These are phyloP conservation scores for Colletotrichum somersetense DNA, from an alignment of 2,329 filamentous ascomycete species.

Conservation along the genomic window DNA sequence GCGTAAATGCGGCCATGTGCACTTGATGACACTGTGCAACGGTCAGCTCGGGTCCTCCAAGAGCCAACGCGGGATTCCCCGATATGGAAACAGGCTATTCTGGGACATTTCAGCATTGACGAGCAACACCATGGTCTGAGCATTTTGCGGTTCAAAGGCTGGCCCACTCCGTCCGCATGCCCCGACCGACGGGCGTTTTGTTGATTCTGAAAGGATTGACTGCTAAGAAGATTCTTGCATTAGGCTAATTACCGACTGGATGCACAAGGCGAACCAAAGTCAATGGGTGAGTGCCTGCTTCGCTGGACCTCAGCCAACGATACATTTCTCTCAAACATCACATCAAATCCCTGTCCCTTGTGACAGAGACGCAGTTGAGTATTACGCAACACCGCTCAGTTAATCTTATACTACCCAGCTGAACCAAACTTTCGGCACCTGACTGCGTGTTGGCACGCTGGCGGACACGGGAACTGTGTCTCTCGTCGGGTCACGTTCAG, in stretches of 20 bases:
- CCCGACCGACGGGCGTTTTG: conserved; percentile 8
- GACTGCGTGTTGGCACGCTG: conserved; percentile 4
- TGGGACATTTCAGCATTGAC: conserved; percentile 36
- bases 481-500: conserved; percentile 2
- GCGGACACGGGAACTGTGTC: neutral
- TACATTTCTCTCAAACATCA: neutral
- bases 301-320: neutral
- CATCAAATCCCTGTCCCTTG: neutral
- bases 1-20: neutral
- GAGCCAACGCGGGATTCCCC: conserved; percentile 34
- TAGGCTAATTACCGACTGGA: neutral
- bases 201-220: neutral
- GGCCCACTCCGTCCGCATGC: neutral
- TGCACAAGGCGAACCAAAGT: neutral
- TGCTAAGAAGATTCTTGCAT: neutral
- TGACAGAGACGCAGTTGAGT: neutral
- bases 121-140: conserved; percentile 28
- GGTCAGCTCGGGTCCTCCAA: neutral
- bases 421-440: conserved; percentile 34
- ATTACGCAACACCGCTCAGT: conserved; percentile 28
- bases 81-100: conserved; percentile 33
- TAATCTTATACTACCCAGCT: conserved; percentile 14
- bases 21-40: neutral
- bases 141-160: neutral
- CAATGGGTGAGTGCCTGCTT: neutral